Conservation (phyloP, 257 asterid species). For the Penstemon newberryi region DNA sequence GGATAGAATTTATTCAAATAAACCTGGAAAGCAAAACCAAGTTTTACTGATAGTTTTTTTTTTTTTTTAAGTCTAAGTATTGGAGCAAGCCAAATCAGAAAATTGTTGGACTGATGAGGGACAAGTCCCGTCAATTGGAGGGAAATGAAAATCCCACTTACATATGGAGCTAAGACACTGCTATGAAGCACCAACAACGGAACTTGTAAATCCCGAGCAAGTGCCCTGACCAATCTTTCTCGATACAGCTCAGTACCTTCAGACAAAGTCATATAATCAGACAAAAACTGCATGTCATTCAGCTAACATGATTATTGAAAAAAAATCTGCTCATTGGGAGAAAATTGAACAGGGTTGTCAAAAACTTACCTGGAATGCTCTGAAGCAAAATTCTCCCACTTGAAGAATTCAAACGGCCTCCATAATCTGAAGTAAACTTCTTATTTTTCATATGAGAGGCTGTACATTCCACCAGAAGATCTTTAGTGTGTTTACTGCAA, state of each 20-base stretch:
- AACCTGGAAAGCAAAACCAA: neutral
- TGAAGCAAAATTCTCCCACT: slow-evolving; percentile 89
- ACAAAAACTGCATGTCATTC: slow-evolving; percentile 10
- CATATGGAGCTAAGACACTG: slow-evolving; percentile 86
- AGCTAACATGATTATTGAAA: slow-evolving; percentile 5
- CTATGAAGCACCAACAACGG: slow-evolving; percentile 89
- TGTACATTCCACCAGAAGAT: slow-evolving; percentile 82
- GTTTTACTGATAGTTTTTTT: neutral
- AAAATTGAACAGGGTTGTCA: neutral
- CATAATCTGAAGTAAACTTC: slow-evolving; percentile 62
- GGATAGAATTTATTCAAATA: slow-evolving; percentile 11
- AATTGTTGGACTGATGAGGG: neutral
- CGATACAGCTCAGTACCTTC: slow-evolving; percentile 94
- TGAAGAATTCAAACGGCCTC: slow-evolving; percentile 75
- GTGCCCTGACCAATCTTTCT: slow-evolving; percentile 94
- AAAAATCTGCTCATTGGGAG: slow-evolving; percentile 12
- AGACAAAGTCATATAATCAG: slow-evolving; percentile 30
- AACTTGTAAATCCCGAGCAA: slow-evolving; percentile 82
- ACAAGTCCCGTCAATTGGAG: slow-evolving; percentile 9
- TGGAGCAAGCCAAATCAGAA: slow-evolving; percentile 10
- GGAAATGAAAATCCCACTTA: slow-evolving; percentile 42
- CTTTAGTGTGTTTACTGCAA: slow-evolving; percentile 71
- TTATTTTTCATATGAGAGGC: slow-evolving; percentile 86
- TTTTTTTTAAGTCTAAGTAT: neutral
- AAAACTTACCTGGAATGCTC: slow-evolving; percentile 72